Evolutionary conservation across 2,329 filamentous ascomycete species (phyloP).

Genomic region (Stemphylium vesicarium): DNA sequence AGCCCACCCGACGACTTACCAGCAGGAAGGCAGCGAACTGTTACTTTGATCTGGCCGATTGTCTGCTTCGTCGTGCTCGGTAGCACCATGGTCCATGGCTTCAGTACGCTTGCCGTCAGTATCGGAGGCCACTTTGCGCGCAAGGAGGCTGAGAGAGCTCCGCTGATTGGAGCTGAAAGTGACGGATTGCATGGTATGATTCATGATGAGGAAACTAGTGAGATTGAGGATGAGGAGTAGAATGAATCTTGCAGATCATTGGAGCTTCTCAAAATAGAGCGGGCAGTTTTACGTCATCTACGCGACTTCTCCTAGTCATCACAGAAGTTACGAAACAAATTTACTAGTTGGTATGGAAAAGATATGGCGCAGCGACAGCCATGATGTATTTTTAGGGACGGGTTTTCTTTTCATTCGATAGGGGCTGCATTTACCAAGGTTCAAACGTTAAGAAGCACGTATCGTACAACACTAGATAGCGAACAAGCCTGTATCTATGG

Average conservation of each 20-base stretch:
- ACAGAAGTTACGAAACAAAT: not conserved
- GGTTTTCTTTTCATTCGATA: too few relatives aligned
- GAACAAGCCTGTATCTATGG: not conserved
- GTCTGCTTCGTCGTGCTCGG: slow-evolving; percentile 62
- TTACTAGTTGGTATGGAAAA: not conserved
- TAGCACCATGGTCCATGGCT: slow-evolving; percentile 61
- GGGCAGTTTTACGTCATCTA: not conserved
- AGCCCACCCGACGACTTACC: slow-evolving; percentile 50
- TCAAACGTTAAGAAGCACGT: too few relatives aligned
- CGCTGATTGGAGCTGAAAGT: slow-evolving; percentile 57
- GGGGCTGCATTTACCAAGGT: not conserved
- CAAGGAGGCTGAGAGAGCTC: slow-evolving; percentile 56
- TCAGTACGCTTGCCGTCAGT: slow-evolving; percentile 60
- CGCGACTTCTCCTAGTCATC: not conserved
- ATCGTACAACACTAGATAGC: not conserved
- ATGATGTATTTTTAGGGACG: not conserved
- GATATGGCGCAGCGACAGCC: not conserved
- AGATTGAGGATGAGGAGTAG: slow-evolving; percentile 6
- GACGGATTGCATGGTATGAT: slow-evolving; percentile 60
- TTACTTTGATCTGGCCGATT: slow-evolving; percentile 60
- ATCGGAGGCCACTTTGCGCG: slow-evolving; percentile 56
- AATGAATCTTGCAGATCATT: not conserved
- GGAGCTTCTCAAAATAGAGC: not conserved
- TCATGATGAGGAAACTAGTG: slow-evolving; percentile 46
- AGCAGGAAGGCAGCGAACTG: slow-evolving; percentile 45